Conservation (phyloP, 345 rosid species). For the Hibiscus mutabilis region DNA sequence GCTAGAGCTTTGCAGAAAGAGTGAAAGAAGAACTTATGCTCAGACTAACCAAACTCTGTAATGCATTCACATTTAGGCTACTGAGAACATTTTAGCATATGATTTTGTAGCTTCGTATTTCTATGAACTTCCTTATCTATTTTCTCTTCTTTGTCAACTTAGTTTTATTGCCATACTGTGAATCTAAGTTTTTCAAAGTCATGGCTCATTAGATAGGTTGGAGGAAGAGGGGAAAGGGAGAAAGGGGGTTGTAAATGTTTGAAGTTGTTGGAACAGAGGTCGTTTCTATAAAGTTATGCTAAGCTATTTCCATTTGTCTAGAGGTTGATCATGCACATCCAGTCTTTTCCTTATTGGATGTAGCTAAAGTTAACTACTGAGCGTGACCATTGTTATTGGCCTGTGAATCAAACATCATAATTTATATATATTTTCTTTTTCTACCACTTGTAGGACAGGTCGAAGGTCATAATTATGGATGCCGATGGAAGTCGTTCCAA, state of each 20-base stretch:
- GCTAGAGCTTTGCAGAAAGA: slow-evolving; percentile 3
- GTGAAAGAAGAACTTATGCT: slow-evolving; percentile 3
- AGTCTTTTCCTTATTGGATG: not conserved
- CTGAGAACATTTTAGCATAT: not conserved
- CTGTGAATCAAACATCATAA: slow-evolving; percentile 16
- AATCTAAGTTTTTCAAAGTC: too few species aligned
- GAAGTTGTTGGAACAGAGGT: not conserved
- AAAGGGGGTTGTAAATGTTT: too few species aligned
- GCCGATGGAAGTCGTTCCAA: slow-evolving; percentile 78
- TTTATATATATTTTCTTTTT: slow-evolving; percentile 26
- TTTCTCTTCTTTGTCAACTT: not conserved
- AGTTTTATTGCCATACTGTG: not conserved
- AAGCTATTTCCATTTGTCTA: not conserved
- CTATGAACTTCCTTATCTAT: not conserved
- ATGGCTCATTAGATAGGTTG: not conserved
- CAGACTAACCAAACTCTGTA: slow-evolving; percentile 2
- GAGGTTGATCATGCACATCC: not conserved
- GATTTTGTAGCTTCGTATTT: not conserved
- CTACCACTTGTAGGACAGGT: slow-evolving; percentile 84
- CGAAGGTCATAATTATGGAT: slow-evolving; percentile 90
- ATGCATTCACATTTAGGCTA: not conserved
- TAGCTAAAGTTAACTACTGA: not conserved
- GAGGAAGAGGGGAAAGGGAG: not conserved
- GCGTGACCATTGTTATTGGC: not conserved
- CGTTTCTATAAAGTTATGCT: not conserved